Evolutionary conservation across 805 yeast species (phyloP).

Genomic region (Sugiyamaella floridensis): DNA sequence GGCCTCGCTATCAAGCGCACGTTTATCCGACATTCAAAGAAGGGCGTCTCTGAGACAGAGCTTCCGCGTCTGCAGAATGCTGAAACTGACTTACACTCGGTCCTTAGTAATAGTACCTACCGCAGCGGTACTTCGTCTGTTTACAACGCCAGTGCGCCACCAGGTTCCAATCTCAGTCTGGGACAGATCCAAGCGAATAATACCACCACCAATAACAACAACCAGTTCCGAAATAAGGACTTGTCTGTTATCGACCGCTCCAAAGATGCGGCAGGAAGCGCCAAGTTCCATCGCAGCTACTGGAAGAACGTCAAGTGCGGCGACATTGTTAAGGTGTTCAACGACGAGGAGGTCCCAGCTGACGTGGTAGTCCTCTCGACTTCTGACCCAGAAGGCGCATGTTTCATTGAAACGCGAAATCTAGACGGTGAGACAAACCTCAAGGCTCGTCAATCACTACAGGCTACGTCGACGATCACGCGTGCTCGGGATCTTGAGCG

Average conservation of each 20-base stretch:
- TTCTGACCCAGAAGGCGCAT: slow-evolving; percentile 62
- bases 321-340: slow-evolving; percentile 58
- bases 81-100: background rate
- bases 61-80: background rate
- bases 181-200: background rate
- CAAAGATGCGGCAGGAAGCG: slow-evolving; percentile 26
- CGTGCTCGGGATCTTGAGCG: slow-evolving; percentile 55
- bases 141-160: slow-evolving; percentile 1
- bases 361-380: slow-evolving; percentile 63
- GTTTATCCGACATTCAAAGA: background rate
- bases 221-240: background rate
- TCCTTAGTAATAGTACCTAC: background rate
- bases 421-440: slow-evolving; percentile 73
- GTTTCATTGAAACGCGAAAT: slow-evolving; percentile 64
- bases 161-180: background rate
- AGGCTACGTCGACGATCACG: slow-evolving; percentile 46
- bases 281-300: slow-evolving; percentile 41
- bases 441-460: slow-evolving; percentile 50
- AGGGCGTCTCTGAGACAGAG: background rate
- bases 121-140: slow-evolving; percentile 6
- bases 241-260: slow-evolving; percentile 30
- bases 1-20: background rate
- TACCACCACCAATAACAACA: background rate
- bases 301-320: slow-evolving; percentile 79
- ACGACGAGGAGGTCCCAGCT: slow-evolving; percentile 73